phyloP scores from a whole-genome alignment of 2,329 filamentous ascomycete genomes.

The Colletotrichum sp. region DNA sequence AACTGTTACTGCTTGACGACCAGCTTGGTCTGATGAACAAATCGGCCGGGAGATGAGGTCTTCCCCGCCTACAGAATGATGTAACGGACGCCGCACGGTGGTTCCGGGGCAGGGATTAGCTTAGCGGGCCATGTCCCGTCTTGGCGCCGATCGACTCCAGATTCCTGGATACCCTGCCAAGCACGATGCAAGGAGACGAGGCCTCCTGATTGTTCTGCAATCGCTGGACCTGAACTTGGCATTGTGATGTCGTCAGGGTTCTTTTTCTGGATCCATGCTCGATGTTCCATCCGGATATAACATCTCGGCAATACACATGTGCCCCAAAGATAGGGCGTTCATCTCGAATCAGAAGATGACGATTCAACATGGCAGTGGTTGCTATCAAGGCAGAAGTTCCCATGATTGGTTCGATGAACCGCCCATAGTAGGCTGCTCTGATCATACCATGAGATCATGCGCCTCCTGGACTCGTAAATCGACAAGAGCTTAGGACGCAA shows the following conservation, averaged over 20 bases:
- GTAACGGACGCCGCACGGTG: constrained; percentile 17
- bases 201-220: not conserved
- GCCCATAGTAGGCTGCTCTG: not conserved
- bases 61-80: constrained; percentile 13
- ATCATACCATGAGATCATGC: not conserved
- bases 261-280: not conserved
- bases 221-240: not conserved
- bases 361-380: not conserved
- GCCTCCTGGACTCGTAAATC: not conserved
- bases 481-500: not conserved
- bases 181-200: not conserved
- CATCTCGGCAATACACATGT: not conserved
- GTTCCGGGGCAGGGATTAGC: constrained; percentile 12
- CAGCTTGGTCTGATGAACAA: not conserved
- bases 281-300: not conserved
- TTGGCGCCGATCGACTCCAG: constrained; percentile 19
- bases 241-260: not conserved
- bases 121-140: constrained; percentile 18
- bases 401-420: not conserved
- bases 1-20: not conserved
- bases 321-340: not conserved
- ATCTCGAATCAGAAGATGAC: not conserved
- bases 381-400: not conserved
- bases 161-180: constrained; percentile 17
- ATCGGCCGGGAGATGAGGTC: constrained; percentile 4